Base-by-base conservation (phyloP, 345 rosid genomes). In the Eucalyptus paniculata region DNA sequence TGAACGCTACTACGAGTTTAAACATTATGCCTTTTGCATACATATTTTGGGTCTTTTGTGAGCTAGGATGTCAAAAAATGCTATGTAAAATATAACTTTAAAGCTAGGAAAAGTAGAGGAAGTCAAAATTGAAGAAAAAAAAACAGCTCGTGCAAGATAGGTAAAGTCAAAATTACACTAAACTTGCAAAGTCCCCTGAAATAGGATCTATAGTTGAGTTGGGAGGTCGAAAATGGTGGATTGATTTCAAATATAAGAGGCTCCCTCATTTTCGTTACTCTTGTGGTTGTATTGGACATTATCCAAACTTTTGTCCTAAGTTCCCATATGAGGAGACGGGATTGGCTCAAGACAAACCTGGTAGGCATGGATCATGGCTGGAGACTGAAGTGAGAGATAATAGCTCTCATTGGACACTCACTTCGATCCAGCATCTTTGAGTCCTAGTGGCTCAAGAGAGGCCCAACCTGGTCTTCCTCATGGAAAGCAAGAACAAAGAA, bases 381-480 rank as follows among this genome's bases (percentile, higher is more conserved):
- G 1, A 56, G 62, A 19, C 3, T 9, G 0, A 56, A 56, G 13
- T 56, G 62, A 56, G 28, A 56, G 30, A 56, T 23, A 56, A 56
- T 56, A 56, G 12, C 28, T 12, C 26, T 0, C 10, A 0, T 23
- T 56, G 30, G 62, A 24, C 62, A 56, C 26, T 56, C 62, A 11
- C 13, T 56, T 56, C 1, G 3, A 24, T 56, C 28, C 0, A 23
- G 0, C 62, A 56, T 56, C 30, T 56, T 56, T 0, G 0, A 56
- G 30, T 12, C 62, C 12, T 56, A 23, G 62, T 23, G 30, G 12
- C 13, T 24, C 3, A 0, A 56, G 30, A 56, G 28, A 23, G 28
- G 62, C 62, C 28, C 30, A 56, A 56, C 13, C 2, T 56, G 1
- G 62, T 23, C 28, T 56, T 56, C 13, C 13, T 56, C 12, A 24